These are phyloP conservation scores for Pleodorina starrii DNA, from an alignment of 139 green algal genomes.

Conservation along the genomic window DNA sequence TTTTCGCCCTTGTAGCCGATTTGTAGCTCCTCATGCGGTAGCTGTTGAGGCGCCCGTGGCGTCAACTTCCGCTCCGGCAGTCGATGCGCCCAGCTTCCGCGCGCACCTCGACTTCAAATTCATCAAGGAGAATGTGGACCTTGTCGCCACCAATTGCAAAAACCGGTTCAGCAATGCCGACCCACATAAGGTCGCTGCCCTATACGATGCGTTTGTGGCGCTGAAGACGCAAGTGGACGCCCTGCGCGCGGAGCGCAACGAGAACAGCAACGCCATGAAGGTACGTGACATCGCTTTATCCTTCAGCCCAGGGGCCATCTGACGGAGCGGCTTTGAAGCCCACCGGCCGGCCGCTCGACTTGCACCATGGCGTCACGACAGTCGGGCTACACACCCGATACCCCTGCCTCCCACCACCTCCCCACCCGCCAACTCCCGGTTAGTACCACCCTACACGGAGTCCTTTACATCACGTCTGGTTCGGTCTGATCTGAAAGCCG, in stretches of 20 bases:
- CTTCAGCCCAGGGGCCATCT: background rate
- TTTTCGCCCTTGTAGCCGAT: background rate
- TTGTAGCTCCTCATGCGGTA: background rate
- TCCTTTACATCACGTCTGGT: too few species aligned
- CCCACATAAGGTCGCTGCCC: constrained; percentile 76
- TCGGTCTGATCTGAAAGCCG: too few species aligned
- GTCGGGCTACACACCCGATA: too few species aligned
- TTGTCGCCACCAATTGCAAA: constrained; percentile 79
- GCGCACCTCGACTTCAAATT: constrained; percentile 92
- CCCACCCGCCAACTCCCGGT: too few species aligned
- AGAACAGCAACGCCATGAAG: constrained; percentile 94
- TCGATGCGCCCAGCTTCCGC: constrained; percentile 68
- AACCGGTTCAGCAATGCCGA: constrained; percentile 81
- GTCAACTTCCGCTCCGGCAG: background rate
- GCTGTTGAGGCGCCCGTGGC: constrained; percentile 25
- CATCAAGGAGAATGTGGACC: constrained; percentile 84
- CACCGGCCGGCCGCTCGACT: too few species aligned
- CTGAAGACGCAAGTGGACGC: constrained; percentile 77
- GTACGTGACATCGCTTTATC: constrained; percentile 45
- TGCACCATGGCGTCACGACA: too few species aligned
- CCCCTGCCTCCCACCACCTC: too few species aligned
- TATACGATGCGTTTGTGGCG: constrained; percentile 90
- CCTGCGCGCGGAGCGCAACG: constrained; percentile 87
- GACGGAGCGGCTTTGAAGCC: too few species aligned
- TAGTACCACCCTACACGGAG: too few species aligned